phyloP scores from a whole-genome alignment of 345 rosid species.

The Moringa oleifera region DNA sequence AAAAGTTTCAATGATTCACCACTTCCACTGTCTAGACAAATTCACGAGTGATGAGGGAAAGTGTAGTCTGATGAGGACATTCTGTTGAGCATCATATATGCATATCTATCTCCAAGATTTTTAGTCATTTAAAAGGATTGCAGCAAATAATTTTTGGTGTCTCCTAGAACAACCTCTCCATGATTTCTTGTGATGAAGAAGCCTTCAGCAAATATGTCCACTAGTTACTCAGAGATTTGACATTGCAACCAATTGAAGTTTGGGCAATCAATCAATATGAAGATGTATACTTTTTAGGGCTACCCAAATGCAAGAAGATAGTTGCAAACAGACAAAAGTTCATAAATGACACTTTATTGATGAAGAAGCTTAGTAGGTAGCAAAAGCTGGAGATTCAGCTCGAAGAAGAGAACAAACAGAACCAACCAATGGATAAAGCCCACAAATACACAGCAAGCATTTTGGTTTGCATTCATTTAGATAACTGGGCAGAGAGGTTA shows the following conservation, averaged over 20 bases:
- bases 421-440: neutral
- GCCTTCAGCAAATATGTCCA: too few species aligned
- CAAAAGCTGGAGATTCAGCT: neutral
- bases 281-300: too few species aligned
- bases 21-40: neutral
- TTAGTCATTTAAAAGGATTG: constrained; percentile 11
- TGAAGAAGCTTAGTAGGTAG: too few species aligned
- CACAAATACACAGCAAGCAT: constrained; percentile 2
- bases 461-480: constrained; percentile 37
- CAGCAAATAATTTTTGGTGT: constrained; percentile 1
- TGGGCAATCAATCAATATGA: too few species aligned
- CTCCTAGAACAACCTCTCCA: neutral
- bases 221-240: too few species aligned
- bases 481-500: constrained; percentile 39
- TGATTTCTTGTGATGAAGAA: neutral
- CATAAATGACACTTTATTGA: too few species aligned
- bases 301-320: too few species aligned
- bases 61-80: constrained; percentile 5
- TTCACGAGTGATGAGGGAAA: neutral
- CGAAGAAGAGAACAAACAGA: neutral
- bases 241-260: too few species aligned
- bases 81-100: constrained; percentile 9
- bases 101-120: constrained; percentile 1
- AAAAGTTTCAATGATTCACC: constrained; percentile 1
- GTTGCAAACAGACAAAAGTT: too few species aligned